Evolutionary conservation across 192 early-diverging fungal genomes (phyloP).

Genomic region (Backusella morwellensis): DNA sequence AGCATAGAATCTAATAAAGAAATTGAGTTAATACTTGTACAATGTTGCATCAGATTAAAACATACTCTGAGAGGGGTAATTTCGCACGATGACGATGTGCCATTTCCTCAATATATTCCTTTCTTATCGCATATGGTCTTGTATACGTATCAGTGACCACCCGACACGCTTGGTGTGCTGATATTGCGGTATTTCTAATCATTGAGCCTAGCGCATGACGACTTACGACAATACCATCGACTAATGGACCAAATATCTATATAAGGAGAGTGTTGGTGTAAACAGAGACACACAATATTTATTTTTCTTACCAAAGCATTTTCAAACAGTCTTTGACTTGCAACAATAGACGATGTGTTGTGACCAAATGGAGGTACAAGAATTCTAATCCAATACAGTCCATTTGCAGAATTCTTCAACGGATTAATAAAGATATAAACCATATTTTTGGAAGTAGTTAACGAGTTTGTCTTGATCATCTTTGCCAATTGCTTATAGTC

Average conservation of each 20-base stretch:
- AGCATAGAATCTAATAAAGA: conserved; percentile 14
- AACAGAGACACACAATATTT: not conserved
- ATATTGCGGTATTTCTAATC: conserved; percentile 70
- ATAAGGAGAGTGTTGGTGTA: not conserved
- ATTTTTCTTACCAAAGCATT: conserved; percentile 47
- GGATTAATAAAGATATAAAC: conserved; percentile 73
- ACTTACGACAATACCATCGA: conserved; percentile 72
- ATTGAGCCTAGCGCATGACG: conserved; percentile 64
- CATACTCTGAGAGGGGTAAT: conserved; percentile 43
- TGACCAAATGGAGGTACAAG: conserved; percentile 37
- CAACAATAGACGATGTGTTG: conserved; percentile 8
- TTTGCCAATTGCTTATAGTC: conserved; percentile 45
- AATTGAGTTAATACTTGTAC: not conserved
- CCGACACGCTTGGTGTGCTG: conserved; percentile 57
- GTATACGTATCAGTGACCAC: conserved; percentile 52
- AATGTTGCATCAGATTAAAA: not conserved
- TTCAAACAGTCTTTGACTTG: conserved; percentile 38
- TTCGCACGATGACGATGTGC: conserved; percentile 34
- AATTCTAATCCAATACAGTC: conserved; percentile 70
- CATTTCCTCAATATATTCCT: conserved; percentile 49
- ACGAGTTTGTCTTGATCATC: conserved; percentile 28
- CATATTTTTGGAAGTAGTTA: conserved; percentile 27
- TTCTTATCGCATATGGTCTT: conserved; percentile 52
- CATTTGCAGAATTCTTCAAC: conserved; percentile 49
- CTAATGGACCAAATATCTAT: conserved; percentile 64